Percentiles rank a stretch among this genome's conserved stretches.
Evolutionary conservation across 208 protist species (phyloP).

Genomic region (Acanthamoeba lenticulata): DNA sequence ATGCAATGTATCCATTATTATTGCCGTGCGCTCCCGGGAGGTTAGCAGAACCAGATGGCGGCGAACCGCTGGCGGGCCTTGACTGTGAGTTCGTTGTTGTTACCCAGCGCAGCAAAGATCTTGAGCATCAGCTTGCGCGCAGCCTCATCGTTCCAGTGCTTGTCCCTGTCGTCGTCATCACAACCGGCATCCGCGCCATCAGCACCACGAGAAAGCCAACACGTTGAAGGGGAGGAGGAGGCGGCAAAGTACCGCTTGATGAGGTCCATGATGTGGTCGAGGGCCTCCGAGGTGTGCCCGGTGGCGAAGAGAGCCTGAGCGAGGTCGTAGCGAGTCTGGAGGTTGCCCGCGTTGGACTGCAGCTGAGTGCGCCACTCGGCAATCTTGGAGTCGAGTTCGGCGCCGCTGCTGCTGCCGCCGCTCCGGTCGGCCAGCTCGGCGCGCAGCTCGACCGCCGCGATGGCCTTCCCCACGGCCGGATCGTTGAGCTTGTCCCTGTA

Average conservation of each 20-base stretch:
- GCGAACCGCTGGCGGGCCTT: constrained; percentile 49
- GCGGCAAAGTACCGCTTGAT: constrained; percentile 41
- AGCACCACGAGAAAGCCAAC: neutral
- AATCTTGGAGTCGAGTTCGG: neutral
- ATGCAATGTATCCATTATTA: no score
- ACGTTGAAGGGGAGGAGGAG: neutral
- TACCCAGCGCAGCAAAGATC: constrained; percentile 51
- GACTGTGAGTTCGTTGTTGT: constrained; percentile 50
- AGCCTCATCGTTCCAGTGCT: constrained; percentile 67
- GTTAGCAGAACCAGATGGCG: constrained; percentile 64
- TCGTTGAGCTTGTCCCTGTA: constrained; percentile 36
- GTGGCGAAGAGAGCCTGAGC: neutral
- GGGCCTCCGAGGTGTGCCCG: constrained; percentile 39
- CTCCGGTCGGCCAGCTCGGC: constrained; percentile 28
- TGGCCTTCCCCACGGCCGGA: constrained; percentile 38
- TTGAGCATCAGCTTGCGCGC: constrained; percentile 62
- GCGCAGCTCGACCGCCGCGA: constrained; percentile 20
- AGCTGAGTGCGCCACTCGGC: neutral
- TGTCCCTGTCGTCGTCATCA: neutral
- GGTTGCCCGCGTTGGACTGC: neutral
- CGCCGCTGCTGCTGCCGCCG: neutral
- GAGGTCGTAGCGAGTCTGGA: constrained; percentile 55
- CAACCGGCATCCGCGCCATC: neutral
- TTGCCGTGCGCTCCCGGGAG: no score
- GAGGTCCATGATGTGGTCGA: constrained; percentile 32